Evolutionary conservation across 306 rosid genomes (phyloP), one percentile per base, ranked within the genome.

Genomic region (Prunus armeniaca): DNA sequence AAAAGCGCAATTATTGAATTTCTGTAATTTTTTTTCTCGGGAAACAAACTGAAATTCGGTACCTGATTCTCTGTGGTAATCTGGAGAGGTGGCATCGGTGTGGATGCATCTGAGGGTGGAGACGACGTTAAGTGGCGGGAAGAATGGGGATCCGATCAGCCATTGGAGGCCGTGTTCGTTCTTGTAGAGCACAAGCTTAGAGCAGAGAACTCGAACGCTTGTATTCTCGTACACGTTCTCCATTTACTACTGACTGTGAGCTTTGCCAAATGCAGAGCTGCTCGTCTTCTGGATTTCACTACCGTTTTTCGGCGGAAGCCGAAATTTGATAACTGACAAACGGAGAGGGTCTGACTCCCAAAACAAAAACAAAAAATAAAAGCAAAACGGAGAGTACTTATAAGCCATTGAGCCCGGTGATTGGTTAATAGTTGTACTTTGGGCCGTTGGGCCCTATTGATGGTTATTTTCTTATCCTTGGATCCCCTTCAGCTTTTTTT

Each of bases 111-210:
- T 81, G 82, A 95, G 76, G 11, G 93, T 73, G 86, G 98, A 95
- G 67, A 86, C 84, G 72, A 95, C 74, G 24, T 96, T 89, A 61
- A 87, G 80, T 22, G 92, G 96, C n/a, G 97, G 86, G 46, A 90
- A 71, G 80, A 95, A 92, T 49, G 97, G 90, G 77, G 97, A 95
- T 82, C 98, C 97, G 71, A 92, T 56, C 4, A 95, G 79, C 98
- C 98, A 95, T 25, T 88, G 96, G 78, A 86, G 86, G 67, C 78
- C 82, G 45, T 87, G 67, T 79, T 87, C 89, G 60, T 71, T 51
- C 81, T 3, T 77, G 80, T 64, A 72, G 19, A 85, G 81, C 45
- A 85, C 49, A 45, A 83, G 90, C 78, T 79, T 92, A 52, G 83
- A 81, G 75, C 85, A 87, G 25, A 90, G 77, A 46, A 91, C 72